phyloP scores from a whole-genome alignment of 805 yeast species.

The Wickerhamomyces alni region DNA sequence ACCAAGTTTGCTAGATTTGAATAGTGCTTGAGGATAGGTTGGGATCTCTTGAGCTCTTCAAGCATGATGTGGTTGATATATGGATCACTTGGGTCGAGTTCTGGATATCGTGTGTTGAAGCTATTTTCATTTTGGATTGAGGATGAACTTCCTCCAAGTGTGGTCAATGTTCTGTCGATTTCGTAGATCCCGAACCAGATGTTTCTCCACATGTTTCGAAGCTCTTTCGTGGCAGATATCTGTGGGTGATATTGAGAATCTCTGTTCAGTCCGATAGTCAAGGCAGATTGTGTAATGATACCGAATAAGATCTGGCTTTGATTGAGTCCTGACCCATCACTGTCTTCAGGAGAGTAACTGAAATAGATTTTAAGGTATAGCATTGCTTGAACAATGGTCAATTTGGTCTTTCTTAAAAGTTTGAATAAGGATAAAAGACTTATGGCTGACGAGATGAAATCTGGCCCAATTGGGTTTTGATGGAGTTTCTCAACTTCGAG shows the following conservation, averaged over 20 bases:
- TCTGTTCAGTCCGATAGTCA: slow-evolving; percentile 39
- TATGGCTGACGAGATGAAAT: slow-evolving; percentile 32
- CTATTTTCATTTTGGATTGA: slow-evolving; percentile 11
- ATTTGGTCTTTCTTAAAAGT: slow-evolving; percentile 30
- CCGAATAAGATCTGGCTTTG: slow-evolving; percentile 35
- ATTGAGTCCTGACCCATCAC: slow-evolving; percentile 39
- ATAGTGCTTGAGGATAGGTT: slow-evolving; percentile 12
- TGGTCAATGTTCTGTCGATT: slow-evolving; percentile 14
- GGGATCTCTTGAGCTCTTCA: slow-evolving; percentile 13
- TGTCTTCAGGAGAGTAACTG: slow-evolving; percentile 41
- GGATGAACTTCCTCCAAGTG: slow-evolving; percentile 19
- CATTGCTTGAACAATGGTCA: slow-evolving; percentile 39
- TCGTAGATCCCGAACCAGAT: slow-evolving; percentile 22
- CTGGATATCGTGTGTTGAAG: slow-evolving; percentile 15
- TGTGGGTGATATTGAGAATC: slow-evolving; percentile 33
- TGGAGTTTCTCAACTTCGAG: slow-evolving; percentile 19
- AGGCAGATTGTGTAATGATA: slow-evolving; percentile 37
- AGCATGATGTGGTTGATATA: slow-evolving; percentile 10
- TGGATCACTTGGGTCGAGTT: not conserved
- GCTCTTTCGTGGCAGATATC: slow-evolving; percentile 10
- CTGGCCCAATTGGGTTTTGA: slow-evolving; percentile 33
- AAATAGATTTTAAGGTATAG: slow-evolving; percentile 34
- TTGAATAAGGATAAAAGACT: slow-evolving; percentile 36
- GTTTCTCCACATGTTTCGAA: slow-evolving; percentile 19
- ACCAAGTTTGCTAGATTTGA: slow-evolving; percentile 14